Evolutionary conservation across 371 early-diverging fungal genomes (phyloP), one percentile per base, ranked within the genome.

Genomic region (Catenaria anguillulae): DNA sequence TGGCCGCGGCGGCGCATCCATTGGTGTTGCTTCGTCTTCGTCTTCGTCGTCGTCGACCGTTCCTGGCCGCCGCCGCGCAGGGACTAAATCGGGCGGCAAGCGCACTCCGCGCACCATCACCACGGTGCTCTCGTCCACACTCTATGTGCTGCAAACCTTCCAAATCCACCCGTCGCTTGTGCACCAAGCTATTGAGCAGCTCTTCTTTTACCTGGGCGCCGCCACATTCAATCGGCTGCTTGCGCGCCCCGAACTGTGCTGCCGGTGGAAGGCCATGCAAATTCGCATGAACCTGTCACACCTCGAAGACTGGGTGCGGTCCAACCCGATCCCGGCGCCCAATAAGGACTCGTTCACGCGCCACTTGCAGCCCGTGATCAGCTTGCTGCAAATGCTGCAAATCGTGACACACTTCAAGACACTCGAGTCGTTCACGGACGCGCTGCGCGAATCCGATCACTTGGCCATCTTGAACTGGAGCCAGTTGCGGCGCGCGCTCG

Each of bases 181-280:
- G 29, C 76, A 82, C 60, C 85, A 89, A 45, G 72, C 83, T 2
- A 64, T 90, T 34, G 73, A 75, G 17, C 90, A 91, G 65, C 65
- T 90, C 31, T 75, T 90, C 64, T 80, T 88, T 67, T 85, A 77
- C 64, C 64, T 90, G 23, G 80, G 84, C 23, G 76, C 82, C 61
- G 87, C 86, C 67, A 60, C 88, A 34, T 90, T 93, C 70, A 93
- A 93, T 67, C 80, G 80, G 2, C 85, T 95, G 66, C 68, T 93
- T 58, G 74, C 75, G 10, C 80, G 77, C 65, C 80, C 83, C 60
- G 80, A 81, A 48, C 84, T 83, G 58, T 77, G 87, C 65, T 84
- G 84, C 63, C 84, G 93, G 13, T 80, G 85, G 31, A 81, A 81
- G 60, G 93, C 93, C 0, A 73, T 89, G 59, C 89, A 86, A 70